Base-by-base conservation (phyloP, 805 yeast species). In the Geotrichum ghanense region DNA sequence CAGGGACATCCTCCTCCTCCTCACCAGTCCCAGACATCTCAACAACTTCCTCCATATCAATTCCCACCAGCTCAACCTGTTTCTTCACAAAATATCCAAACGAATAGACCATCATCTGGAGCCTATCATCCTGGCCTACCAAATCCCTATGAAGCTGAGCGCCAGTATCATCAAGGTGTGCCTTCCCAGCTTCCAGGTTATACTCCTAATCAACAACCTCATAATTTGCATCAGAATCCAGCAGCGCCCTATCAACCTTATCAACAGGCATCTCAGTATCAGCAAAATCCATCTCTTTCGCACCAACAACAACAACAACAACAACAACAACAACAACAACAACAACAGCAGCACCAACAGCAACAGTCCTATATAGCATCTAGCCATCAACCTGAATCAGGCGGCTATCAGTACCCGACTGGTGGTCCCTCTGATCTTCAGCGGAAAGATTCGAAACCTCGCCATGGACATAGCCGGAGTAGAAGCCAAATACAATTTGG, bases 401-500 rank as follows among this genome's bases (percentile, higher is more conserved):
- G 31, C 9, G 9, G 14, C 16, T 19, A 16, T 12, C 5, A 31
- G 7, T 31, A 6, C 16, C 37, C 37, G 12, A 10, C 14, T 6
- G 5, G 19, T n/a, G 37, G 37, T 9, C 37, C 37, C 16, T 31
- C 37, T 6, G 37, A 31, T 5, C 17, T 31, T 10, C 37, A 31
- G 4, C 12, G 37, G 37, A 31, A 31, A 31, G 37, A 31, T 19
- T 31, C 37, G 5, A 31, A 31, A 19, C 14, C 37, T 12, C 37
- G 37, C 5, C 37, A 31, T 31, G 37, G 37, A 6, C 37, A 31
- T n/a, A 31, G 37, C 14, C 12, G 37, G 14, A 31, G 37, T 31
- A 31, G 37, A 31, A 31, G 37, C 17, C 37, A 31, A 31, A 31
- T 31, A n/a, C 37, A 31, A 31, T 31, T 31, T 31, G 37, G 37